Conservation (phyloP, 371 early-diverging fungal species). For the Mortierella sp. region DNA sequence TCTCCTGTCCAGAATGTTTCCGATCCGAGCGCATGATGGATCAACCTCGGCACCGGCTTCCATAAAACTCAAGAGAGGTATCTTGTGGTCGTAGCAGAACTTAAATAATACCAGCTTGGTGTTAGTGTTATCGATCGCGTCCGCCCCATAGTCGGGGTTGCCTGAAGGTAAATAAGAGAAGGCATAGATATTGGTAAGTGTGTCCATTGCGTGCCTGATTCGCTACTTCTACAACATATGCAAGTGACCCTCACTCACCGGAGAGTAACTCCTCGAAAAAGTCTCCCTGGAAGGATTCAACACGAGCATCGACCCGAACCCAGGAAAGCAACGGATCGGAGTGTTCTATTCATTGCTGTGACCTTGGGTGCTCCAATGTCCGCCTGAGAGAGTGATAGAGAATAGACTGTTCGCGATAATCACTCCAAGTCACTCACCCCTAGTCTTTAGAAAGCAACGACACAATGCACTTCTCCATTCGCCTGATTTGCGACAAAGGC, state of each 20-base stretch:
- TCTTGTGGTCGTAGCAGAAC: constrained; percentile 81
- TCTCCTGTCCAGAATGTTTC: constrained; percentile 78
- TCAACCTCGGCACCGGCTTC: constrained; percentile 96
- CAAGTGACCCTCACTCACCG: constrained; percentile 59
- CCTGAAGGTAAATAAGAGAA: constrained; percentile 22
- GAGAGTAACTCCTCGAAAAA: constrained; percentile 77
- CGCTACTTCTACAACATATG: background rate
- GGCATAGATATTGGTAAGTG: background rate
- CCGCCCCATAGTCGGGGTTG: constrained; percentile 83
- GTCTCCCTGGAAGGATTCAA: constrained; percentile 80
- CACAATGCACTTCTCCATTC: too few relatives aligned
- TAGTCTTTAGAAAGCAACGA: too few relatives aligned
- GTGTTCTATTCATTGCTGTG: constrained; percentile 76
- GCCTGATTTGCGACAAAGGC: too few relatives aligned
- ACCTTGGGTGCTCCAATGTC: constrained; percentile 95
- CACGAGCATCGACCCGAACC: constrained; percentile 81
- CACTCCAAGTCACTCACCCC: too few relatives aligned
- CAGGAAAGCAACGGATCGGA: constrained; percentile 84
- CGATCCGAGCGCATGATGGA: constrained; percentile 92
- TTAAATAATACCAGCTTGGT: constrained; percentile 91
- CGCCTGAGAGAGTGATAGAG: too few relatives aligned
- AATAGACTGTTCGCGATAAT: too few relatives aligned
- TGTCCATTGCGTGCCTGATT: too few relatives aligned
- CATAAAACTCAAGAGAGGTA: constrained; percentile 91
- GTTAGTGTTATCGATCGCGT: constrained; percentile 95